A percentile compares a stretch with the other conserved stretches of the same genome.
phyloP scores from a whole-genome alignment of 805 yeast species.

The Metschnikowia proteae region DNA sequence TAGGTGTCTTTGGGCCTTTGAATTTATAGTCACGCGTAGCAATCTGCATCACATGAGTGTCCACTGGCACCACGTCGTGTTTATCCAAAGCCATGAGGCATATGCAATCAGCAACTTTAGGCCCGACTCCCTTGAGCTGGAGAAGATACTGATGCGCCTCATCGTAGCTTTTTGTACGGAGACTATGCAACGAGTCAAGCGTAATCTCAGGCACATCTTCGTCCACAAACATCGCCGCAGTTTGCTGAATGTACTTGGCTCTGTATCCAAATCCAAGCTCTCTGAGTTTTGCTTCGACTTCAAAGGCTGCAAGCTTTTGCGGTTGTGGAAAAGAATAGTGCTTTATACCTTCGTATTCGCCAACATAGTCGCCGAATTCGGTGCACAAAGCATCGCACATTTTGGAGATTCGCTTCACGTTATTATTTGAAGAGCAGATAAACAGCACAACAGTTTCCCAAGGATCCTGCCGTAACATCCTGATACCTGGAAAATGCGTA shows the following conservation, averaged over 20 bases:
- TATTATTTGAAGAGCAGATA: constrained; percentile 94
- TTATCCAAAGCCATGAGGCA: constrained; percentile 86
- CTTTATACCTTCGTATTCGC: constrained; percentile 47
- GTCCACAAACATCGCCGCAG: constrained; percentile 56
- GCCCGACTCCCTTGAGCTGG: constrained; percentile 85
- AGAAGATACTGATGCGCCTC: constrained; percentile 58
- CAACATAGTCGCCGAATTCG: constrained; percentile 62
- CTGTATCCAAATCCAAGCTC: constrained; percentile 80
- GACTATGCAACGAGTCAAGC: constrained; percentile 33
- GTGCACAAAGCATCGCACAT: constrained; percentile 82
- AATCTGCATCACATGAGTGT: constrained; percentile 90
- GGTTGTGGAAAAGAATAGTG: constrained; percentile 79
- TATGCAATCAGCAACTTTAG: constrained; percentile 97
- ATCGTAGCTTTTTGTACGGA: constrained; percentile 46
- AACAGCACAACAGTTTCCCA: constrained; percentile 93
- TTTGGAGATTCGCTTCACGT: constrained; percentile 85
- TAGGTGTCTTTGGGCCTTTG: constrained; percentile 44
- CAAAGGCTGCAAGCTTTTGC: constrained; percentile 34
- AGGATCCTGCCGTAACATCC: constrained; percentile 90
- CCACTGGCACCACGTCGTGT: constrained; percentile 88
- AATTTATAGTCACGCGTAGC: constrained; percentile 78
- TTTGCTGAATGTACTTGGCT: constrained; percentile 79
- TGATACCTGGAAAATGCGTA: constrained; percentile 56
- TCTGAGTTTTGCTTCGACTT: constrained; percentile 42
- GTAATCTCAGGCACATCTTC: constrained; percentile 35